Conservation (phyloP, 176 grass and related monocot species). For the Thinopyrum elongatum region DNA sequence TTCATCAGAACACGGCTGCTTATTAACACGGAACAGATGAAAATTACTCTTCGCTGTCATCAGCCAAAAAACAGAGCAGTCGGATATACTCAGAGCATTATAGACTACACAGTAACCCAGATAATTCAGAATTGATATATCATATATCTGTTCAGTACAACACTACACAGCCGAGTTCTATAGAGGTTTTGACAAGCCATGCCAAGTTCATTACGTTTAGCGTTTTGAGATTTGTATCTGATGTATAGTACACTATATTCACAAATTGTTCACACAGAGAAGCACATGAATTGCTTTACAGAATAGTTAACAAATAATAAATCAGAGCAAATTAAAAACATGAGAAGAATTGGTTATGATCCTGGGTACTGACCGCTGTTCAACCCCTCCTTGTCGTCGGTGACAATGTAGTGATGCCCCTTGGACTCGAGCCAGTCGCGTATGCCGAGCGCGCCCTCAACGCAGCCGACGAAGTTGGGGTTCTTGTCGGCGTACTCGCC, state of each 20-base stretch:
- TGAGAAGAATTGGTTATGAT: background rate
- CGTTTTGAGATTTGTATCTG: background rate
- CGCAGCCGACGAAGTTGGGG: constrained; percentile 83
- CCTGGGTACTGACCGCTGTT: constrained; percentile 57
- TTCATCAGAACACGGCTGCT: background rate
- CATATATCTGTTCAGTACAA: background rate
- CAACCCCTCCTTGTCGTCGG: constrained; percentile 89
- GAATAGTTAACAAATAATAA: background rate
- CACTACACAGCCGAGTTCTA: background rate
- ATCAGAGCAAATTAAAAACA: background rate
- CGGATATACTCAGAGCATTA: background rate
- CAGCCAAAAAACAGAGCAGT: background rate
- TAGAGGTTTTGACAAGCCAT: background rate
- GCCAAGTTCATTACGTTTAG: background rate
- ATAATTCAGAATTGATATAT: background rate
- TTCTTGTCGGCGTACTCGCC: constrained; percentile 80
- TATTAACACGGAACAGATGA: background rate
- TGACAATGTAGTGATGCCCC: constrained; percentile 89
- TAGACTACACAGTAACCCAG: background rate
- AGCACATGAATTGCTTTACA: background rate
- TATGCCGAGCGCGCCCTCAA: constrained; percentile 74
- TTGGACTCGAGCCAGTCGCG: constrained; percentile 81
- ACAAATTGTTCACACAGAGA: background rate
- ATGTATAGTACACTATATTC: background rate
- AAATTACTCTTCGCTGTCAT: background rate